A percentile compares a stretch with the other conserved stretches of the same genome.
Conservation (phyloP, 176 grass and related monocot species). For the Leersia perrieri region DNA sequence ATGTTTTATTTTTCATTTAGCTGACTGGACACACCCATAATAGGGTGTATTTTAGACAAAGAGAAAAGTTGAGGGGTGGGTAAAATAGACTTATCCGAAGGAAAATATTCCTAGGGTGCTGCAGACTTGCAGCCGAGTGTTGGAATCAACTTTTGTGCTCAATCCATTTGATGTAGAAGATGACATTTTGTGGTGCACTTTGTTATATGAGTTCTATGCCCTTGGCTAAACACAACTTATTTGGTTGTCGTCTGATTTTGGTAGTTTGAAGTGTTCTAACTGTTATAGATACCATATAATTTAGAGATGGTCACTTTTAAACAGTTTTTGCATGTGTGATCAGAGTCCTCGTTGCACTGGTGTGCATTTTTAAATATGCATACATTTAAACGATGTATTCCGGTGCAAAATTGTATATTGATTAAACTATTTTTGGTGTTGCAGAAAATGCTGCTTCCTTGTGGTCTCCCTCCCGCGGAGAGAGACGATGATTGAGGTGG, state of each 20-base stretch:
- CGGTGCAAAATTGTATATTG: neutral
- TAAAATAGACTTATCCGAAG: no score
- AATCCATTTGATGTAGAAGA: neutral
- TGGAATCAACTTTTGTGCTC: neutral
- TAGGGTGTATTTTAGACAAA: no score
- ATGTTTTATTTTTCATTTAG: no score
- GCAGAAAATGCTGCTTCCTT: slow-evolving; percentile 74
- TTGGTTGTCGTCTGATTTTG: neutral
- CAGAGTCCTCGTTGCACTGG: neutral
- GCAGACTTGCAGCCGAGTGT: neutral
- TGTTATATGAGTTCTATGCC: no score
- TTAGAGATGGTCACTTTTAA: neutral
- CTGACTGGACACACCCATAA: no score
- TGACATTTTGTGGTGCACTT: no score
- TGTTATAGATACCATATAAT: neutral
- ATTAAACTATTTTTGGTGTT: neutral
- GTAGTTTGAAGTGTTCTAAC: neutral
- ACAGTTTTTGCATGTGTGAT: neutral
- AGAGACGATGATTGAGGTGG: slow-evolving; percentile 58
- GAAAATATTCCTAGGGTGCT: neutral
- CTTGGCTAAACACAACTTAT: no score
- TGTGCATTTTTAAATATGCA: neutral
- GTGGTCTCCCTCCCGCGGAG: slow-evolving; percentile 53
- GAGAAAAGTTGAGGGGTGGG: no score
- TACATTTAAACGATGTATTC: neutral